Percentiles rank a stretch among this genome's conserved stretches.
These are phyloP conservation scores for Boletales sp. DNA, from an alignment of 768 basidiomycete species.

Conservation along the genomic window DNA sequence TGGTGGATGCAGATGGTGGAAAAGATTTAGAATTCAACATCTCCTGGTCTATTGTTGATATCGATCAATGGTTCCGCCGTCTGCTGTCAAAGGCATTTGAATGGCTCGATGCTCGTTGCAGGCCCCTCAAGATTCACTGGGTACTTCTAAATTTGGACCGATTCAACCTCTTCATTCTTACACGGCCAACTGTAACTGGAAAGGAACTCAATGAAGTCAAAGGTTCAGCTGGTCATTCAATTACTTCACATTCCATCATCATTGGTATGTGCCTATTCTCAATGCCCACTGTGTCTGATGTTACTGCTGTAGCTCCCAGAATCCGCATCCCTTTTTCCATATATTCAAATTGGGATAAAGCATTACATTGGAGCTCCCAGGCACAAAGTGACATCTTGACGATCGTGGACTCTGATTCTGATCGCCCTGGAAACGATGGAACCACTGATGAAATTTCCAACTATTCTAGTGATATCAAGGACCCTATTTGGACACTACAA, in stretches of 20 bases:
- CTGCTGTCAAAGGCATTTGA: conserved; percentile 2
- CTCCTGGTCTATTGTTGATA: background rate
- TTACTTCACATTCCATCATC: background rate
- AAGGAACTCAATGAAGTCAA: conserved; percentile 3
- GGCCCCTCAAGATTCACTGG: background rate
- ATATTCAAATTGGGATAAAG: background rate
- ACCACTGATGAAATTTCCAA: background rate
- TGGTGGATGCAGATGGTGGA: background rate
- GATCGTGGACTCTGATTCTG: too few species aligned
- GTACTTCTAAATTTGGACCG: background rate
- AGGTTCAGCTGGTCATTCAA: background rate
- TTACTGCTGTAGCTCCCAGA: background rate
- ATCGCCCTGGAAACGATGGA: background rate
- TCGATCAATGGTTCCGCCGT: background rate
- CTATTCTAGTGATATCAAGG: too few species aligned
- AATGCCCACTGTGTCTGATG: background rate
- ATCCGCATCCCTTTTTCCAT: background rate
- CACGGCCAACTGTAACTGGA: background rate
- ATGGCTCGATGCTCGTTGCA: background rate
- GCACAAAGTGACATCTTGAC: background rate
- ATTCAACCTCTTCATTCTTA: background rate
- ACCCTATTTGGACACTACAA: too few species aligned
- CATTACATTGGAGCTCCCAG: background rate
- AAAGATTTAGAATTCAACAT: background rate
- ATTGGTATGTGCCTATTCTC: background rate